phyloP scores from a whole-genome alignment of 495 filamentous ascomycete genomes.

The Lasiosphaeria ovina region DNA sequence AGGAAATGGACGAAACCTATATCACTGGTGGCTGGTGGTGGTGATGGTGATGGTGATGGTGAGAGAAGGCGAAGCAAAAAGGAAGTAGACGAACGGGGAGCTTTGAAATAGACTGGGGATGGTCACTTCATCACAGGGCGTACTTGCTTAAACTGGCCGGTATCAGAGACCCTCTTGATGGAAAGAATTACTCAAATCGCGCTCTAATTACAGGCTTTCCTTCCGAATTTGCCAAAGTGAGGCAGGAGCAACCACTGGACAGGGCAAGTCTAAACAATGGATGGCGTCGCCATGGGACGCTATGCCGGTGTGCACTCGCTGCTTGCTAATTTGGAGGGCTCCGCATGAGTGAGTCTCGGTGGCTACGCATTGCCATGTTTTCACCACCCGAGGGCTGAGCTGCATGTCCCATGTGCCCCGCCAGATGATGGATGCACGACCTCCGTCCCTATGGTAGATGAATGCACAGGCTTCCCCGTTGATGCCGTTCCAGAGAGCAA shows the following conservation, averaged over 20 bases:
- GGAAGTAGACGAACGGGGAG: not conserved
- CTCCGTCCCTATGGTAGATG: slow-evolving; percentile 24
- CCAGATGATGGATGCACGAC: slow-evolving; percentile 26
- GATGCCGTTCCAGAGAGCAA: slow-evolving; percentile 33
- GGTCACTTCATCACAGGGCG: not conserved
- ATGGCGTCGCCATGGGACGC: slow-evolving; percentile 20
- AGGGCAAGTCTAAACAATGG: slow-evolving; percentile 17
- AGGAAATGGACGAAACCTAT: too few species aligned
- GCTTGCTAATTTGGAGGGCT: slow-evolving; percentile 9
- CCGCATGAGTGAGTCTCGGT: slow-evolving; percentile 9
- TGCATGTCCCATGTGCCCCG: slow-evolving; percentile 29
- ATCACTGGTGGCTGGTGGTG: too few species aligned
- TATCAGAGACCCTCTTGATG: not conserved
- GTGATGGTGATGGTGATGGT: too few species aligned
- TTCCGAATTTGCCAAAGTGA: slow-evolving; percentile 21
- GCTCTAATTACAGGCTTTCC: slow-evolving; percentile 14
- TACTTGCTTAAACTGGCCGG: not conserved
- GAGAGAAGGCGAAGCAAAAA: too few species aligned
- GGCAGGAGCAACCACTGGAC: slow-evolving; percentile 16
- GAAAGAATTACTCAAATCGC: not conserved
- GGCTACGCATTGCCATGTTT: slow-evolving; percentile 28
- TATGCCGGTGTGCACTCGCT: slow-evolving; percentile 6
- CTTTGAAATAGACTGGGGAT: too few species aligned
- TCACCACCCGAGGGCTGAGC: slow-evolving; percentile 23
- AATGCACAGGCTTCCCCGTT: slow-evolving; percentile 30